Conservation (phyloP, 257 asterid species). For the Avicennia marina region DNA sequence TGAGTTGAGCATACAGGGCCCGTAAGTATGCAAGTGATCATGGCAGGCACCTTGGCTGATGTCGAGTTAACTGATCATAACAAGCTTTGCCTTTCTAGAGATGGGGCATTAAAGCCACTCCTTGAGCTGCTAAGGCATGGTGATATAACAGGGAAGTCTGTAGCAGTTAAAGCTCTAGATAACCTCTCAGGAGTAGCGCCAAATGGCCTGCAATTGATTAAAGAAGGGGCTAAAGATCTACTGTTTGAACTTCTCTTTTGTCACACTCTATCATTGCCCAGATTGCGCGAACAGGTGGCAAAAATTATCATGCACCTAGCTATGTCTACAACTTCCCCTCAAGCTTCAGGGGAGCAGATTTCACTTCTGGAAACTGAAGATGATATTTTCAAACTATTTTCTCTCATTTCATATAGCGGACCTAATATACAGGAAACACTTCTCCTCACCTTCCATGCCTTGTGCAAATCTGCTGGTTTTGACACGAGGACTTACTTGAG, state of each 20-base stretch:
- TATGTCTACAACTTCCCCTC: slow-evolving; percentile 23
- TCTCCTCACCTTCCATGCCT: slow-evolving; percentile 35
- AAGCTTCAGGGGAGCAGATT: slow-evolving; percentile 22
- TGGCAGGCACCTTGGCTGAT: slow-evolving; percentile 38
- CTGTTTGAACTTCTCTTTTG: slow-evolving; percentile 39
- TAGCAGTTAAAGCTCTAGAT: slow-evolving; percentile 35
- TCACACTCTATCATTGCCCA: slow-evolving; percentile 22
- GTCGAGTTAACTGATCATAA: slow-evolving; percentile 41
- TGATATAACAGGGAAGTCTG: slow-evolving; percentile 23
- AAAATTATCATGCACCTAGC: slow-evolving; percentile 39
- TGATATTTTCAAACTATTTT: slow-evolving; percentile 37
- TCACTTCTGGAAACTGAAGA: slow-evolving; percentile 33
- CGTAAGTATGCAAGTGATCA: slow-evolving; percentile 18
- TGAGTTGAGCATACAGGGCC: slow-evolving; percentile 21
- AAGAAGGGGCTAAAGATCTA: slow-evolving; percentile 35
- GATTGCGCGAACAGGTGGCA: slow-evolving; percentile 32
- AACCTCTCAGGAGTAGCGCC: slow-evolving; percentile 34
- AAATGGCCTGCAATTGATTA: slow-evolving; percentile 36
- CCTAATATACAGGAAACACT: slow-evolving; percentile 30
- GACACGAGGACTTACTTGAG: slow-evolving; percentile 32
- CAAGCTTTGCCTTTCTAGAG: slow-evolving; percentile 31
- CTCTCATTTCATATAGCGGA: slow-evolving; percentile 32
- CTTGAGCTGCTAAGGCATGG: slow-evolving; percentile 32
- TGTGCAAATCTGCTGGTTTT: slow-evolving; percentile 37
- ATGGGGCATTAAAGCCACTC: slow-evolving; percentile 40